Conservation (phyloP, 176 grass and related monocot species). For the Hordeum marinum region DNA sequence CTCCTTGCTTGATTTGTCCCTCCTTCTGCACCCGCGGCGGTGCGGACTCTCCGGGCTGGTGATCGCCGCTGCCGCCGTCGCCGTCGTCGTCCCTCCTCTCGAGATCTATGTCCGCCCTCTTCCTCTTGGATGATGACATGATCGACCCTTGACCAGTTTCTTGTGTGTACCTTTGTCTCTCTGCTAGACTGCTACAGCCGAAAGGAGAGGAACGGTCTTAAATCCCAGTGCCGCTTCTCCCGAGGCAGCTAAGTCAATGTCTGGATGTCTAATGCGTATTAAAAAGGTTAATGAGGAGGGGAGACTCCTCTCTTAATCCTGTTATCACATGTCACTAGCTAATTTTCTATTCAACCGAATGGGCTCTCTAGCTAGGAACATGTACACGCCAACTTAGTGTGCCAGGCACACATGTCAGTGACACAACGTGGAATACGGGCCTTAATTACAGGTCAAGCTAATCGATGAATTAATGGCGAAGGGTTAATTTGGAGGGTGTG, state of each 20-base stretch:
- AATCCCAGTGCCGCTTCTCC: slow-evolving; percentile 53
- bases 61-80: neutral
- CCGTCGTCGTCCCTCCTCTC: slow-evolving; percentile 26
- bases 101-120: slow-evolving; percentile 67
- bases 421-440: neutral
- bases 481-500: slow-evolving; percentile 28
- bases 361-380: neutral
- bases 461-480: neutral
- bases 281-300: slow-evolving; percentile 49
- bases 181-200: slow-evolving; percentile 22
- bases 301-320: slow-evolving; percentile 32
- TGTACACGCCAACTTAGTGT: neutral
- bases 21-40: neutral
- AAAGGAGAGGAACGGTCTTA: slow-evolving; percentile 41
- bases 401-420: slow-evolving; percentile 25
- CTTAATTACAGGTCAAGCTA: slow-evolving; percentile 8
- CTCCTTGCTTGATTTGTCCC: slow-evolving; percentile 18
- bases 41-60: neutral
- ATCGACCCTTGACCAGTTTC: slow-evolving; percentile 27
- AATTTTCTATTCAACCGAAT: slow-evolving; percentile 19
- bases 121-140: slow-evolving; percentile 75
- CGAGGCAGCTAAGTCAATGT: slow-evolving; percentile 91
- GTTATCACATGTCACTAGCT: slow-evolving; percentile 34
- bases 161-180: slow-evolving; percentile 46
- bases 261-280: slow-evolving; percentile 53